Conservation (phyloP, 1,139 yeast genomes). For the Blastobotrys aristatus region DNA sequence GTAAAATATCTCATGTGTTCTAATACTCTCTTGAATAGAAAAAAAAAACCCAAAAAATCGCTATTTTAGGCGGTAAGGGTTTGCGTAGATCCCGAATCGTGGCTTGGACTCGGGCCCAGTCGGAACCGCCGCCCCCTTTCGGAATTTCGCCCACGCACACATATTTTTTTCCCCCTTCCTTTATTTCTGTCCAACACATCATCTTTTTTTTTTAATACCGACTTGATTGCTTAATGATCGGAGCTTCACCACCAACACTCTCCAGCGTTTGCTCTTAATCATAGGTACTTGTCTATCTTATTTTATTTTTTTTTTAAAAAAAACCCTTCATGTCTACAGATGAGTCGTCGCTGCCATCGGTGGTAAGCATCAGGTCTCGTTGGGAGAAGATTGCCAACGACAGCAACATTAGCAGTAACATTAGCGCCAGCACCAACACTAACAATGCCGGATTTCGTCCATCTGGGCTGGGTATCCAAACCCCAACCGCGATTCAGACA, state of each 20-base stretch:
- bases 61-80: no score
- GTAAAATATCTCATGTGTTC: no score
- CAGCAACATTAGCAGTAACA: not conserved
- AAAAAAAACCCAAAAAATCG: no score
- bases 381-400: slow-evolving; percentile 27
- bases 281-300: no score
- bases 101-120: no score
- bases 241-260: not conserved
- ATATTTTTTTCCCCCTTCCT: not conserved
- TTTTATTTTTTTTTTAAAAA: no score
- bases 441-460: not conserved
- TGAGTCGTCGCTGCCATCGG: slow-evolving; percentile 28
- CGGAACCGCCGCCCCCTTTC: no score
- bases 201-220: not conserved
- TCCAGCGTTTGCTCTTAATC: no score
- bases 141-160: no score
- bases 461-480: not conserved
- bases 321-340: slow-evolving; percentile 21
- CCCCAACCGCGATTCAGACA: not conserved
- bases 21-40: no score
- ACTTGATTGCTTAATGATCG: no score
- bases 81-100: no score
- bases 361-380: slow-evolving; percentile 23
- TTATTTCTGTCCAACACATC: not conserved
- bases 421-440: not conserved